Evolutionary conservation across 768 basidiomycete genomes (phyloP), one percentile per base, ranked within the genome.

Genomic region (Myochromella boudieri): DNA sequence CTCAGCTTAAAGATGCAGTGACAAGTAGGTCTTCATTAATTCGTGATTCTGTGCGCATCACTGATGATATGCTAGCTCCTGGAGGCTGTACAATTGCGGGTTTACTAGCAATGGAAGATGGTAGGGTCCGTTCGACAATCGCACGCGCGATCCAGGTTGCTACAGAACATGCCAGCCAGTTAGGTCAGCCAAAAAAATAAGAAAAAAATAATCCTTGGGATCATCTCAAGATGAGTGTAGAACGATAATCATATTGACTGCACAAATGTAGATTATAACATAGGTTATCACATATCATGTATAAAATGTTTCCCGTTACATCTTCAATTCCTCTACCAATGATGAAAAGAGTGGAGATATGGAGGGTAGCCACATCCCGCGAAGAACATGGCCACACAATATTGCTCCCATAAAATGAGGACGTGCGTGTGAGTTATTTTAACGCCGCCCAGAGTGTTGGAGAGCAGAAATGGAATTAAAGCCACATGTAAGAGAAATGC

Each of bases 11-110:
- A 64, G 97, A 99, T 66, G 84, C 92, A 4, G 97, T 99, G 2
- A 97, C 97, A 9, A 99, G 95, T 92, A 59, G 58, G 89, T 12
- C 33, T 72, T 20, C 27, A 9, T 17, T n/a, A 36, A 5, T 22
- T 33, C 12, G 31, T 1, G 28, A 4, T 28, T 15, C 7, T 18
- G 14, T 9, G 4, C 12, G 22, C 3, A 2, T 33, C 22, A 7
- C 11, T 49, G 27, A 42, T 10, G 15, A 28, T 20, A 2, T 18
- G 14, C 28, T 40, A 97, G 95, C 97, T 29, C 97, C 97, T 0
- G 97, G 95, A 46, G 97, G 97, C 37, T 97, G 94, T 59, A 99
- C 97, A 0, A 98, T 99, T 54, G 97, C 97, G 2, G 97, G 97
- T n/a, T 70, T 99, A 21, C 71, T 99, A 15, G 86, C 91, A 0